Conservation (phyloP, 2,329 filamentous ascomycete genomes). For the Epichloe amarillans region DNA sequence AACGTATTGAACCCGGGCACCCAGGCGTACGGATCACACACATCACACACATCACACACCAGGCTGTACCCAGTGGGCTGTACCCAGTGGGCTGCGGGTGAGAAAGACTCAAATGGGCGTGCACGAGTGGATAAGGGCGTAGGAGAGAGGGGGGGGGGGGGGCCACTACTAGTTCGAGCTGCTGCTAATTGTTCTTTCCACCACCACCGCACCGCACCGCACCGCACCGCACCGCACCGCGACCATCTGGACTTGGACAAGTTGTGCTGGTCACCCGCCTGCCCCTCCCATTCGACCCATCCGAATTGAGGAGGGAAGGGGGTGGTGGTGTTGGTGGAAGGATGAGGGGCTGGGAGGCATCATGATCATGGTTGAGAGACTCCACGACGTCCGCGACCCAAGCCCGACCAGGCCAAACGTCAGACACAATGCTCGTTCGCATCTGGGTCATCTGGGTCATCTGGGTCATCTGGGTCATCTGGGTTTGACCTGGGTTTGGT, state of each 20-base stretch:
- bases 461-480: slow-evolving; percentile 1
- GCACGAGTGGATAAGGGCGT: not conserved
- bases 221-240: not conserved
- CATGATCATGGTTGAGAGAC: not conserved
- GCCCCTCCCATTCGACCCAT: not conserved
- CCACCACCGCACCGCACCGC: not conserved
- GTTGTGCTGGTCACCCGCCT: not conserved
- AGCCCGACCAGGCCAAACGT: slow-evolving; percentile 1
- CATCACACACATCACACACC: not conserved
- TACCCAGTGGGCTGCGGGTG: slow-evolving; percentile 1
- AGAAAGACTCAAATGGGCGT: not conserved
- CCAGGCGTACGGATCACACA: not conserved
- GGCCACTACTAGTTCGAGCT: not conserved
- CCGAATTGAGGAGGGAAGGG: not conserved
- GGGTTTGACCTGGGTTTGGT: slow-evolving; percentile 1
- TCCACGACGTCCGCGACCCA: not conserved
- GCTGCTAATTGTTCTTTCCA: not conserved
- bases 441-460: slow-evolving; percentile 1
- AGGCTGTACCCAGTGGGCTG: not conserved
- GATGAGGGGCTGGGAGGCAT: not conserved
- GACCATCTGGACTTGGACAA: no score
- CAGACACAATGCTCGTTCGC: slow-evolving; percentile 1
- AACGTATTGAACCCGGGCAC: not conserved
- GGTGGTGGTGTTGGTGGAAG: not conserved
- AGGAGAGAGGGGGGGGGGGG: not conserved